Evolutionary conservation across 169 alveolate species (phyloP), one percentile per base, ranked within the genome.

Genomic region (Babesia bovis): DNA sequence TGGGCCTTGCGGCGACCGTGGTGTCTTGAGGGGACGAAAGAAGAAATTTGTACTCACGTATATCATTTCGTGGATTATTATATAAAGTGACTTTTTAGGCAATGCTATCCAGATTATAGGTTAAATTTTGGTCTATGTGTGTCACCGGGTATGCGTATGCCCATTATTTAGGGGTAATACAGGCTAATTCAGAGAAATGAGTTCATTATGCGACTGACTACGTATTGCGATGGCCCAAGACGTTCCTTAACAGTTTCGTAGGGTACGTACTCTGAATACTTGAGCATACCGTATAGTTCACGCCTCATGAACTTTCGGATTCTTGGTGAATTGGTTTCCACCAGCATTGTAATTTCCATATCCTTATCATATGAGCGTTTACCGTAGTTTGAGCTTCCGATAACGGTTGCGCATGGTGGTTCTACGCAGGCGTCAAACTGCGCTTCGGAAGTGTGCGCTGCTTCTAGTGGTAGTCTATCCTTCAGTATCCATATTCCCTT

Each of bases 311-410:
- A 83, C 36, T 63, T 51, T 63, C 70, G 57, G 33, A 88, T 52
- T 55, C 65, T 56, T 26, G 71, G 59, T 53, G 87, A 85, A 63
- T 84, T 88, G 40, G 93, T 84, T 66, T 88, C 88, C 23, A 88
- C 78, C n/a, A 84, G 47, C 50, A 84, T 52, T 47, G 77, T 76
- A 81, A 88, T 69, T 51, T 88, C 93, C 66, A 88, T 56, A 50
- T 88, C 93, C 85, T 79, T 73, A 55, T 70, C 69, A 13, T 69
- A 69, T 32, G 93, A 87, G 51, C 93, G 69, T 52, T 72, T 56
- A 17, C 91, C 87, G 56, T 78, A 73, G 77, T 88, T 88, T 9
- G 93, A 88, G 53, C 93, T 88, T 3, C 93, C 93, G 26, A 88
- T 88, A 13, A 84, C 81, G 51, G 83, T 88, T 1, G 90, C 67